phyloP scores from a whole-genome alignment of 1,139 yeast species.

The Taphrina confusa region DNA sequence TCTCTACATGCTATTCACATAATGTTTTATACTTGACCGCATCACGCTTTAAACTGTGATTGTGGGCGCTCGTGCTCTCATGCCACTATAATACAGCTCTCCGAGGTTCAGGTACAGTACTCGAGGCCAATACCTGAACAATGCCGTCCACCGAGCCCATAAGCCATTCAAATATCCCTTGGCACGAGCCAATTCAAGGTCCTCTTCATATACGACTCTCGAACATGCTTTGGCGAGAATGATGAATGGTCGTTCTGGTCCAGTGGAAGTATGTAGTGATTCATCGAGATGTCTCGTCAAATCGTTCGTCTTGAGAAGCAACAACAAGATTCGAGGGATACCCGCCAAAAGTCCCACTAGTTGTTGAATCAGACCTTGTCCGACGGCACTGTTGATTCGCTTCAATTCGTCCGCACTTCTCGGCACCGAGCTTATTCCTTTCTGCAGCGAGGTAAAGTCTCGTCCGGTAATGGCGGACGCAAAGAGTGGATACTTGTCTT shows the following conservation, averaged over 20 bases:
- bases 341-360: slow-evolving; percentile 76
- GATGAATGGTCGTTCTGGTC: slow-evolving; percentile 82
- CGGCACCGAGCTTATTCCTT: slow-evolving; percentile 46
- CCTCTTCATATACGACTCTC: slow-evolving; percentile 67
- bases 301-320: slow-evolving; percentile 91
- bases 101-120: slow-evolving; percentile 18
- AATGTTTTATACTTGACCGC: too few species aligned
- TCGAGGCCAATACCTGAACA: slow-evolving; percentile 26
- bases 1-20: background rate
- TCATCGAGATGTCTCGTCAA: slow-evolving; percentile 87
- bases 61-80: too few species aligned
- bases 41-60: too few species aligned
- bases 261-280: slow-evolving; percentile 74
- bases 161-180: slow-evolving; percentile 8
- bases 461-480: slow-evolving; percentile 96
- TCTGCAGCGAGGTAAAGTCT: slow-evolving; percentile 58
- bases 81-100: slow-evolving; percentile 16
- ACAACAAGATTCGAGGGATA: slow-evolving; percentile 80
- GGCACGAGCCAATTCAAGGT: slow-evolving; percentile 35
- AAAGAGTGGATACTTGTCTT: slow-evolving; percentile 73
- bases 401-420: slow-evolving; percentile 61
- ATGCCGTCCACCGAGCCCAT: slow-evolving; percentile 10
- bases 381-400: slow-evolving; percentile 64
- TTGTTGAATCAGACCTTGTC: slow-evolving; percentile 66
- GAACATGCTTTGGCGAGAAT: slow-evolving; percentile 92